Base-by-base conservation (phyloP, 345 rosid genomes). In the Lepidium didymum region DNA sequence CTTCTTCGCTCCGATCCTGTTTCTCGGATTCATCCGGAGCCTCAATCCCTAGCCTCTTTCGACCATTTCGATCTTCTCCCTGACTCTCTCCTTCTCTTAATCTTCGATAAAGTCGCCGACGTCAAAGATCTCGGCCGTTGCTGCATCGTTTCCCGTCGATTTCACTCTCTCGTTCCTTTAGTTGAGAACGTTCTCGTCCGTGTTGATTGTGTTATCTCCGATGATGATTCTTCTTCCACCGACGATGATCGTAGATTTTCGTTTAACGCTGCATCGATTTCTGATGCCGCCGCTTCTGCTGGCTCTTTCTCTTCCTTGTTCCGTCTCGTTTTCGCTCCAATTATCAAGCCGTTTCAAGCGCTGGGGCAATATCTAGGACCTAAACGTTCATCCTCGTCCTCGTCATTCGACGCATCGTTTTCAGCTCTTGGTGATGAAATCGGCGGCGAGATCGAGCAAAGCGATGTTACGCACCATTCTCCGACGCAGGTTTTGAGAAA, bases 51-150 rank as follows among this genome's bases (percentile, higher is more conserved):
- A 43, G 61, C 72, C 43, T 13, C 31, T 7, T 42, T 74, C 74
- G 97, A 94, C 80, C 97, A 85, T 79, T 84, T 94, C 83, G 99
- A 94, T 83, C 84, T 83, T 4, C 83, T 94, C 0, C 97, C 95
- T 0, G 96, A 91, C 78, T 73, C 97, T 0, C 72, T 94, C 25
- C 87, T 94, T 46, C 87, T 89, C 31, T 50, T 89, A 2, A 77
- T 94, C 67, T 91, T 94, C 80, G 89, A 94, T 43, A 82, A 74
- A 75, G 85, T 94, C 83, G 90, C 88, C 44, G 96, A 94, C 68
- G 96, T 94, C 64, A 94, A 94, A 56, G 91, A 91, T 56, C 87
- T 94, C 21, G 99, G 99, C 64, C 87, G 97, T 9, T 94, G 95
- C 91, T 85, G 87, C 54, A 85, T 85, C 62, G 99, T 87, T 3